phyloP scores from a whole-genome alignment of 345 rosid species.

The Eucalyptus rudis region DNA sequence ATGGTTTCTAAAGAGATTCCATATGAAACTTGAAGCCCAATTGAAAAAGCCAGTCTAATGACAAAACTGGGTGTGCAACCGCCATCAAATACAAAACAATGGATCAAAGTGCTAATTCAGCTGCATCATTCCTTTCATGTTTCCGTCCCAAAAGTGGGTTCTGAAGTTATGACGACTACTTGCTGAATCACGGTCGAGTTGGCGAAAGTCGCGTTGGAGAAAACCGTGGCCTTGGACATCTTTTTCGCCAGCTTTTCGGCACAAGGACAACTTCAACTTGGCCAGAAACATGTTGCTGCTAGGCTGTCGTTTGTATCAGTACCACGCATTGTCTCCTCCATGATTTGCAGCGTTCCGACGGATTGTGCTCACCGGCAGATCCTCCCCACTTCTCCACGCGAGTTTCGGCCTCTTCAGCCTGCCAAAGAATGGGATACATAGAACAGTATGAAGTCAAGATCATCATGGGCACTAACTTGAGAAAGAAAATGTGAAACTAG shows the following conservation, averaged over 20 bases:
- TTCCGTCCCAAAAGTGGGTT: background rate
- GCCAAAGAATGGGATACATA: background rate
- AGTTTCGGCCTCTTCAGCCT: too few relatives aligned
- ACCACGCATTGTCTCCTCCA: background rate
- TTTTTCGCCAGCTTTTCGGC: too few relatives aligned
- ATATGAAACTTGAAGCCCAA: accelerated
- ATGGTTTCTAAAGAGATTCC: background rate
- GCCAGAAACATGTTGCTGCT: background rate
- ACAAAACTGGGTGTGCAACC: background rate
- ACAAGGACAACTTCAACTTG: too few relatives aligned
- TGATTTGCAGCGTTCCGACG: background rate
- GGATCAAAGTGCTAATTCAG: background rate
- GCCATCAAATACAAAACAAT: background rate
- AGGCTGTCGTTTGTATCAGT: background rate
- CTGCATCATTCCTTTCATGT: background rate
- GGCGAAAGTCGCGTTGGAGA: background rate
- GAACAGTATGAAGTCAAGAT: background rate
- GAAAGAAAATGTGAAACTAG: background rate
- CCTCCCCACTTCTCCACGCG: conserved; percentile 85
- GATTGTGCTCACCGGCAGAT: conserved; percentile 4
- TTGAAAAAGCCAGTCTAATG: background rate
- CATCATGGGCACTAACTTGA: background rate
- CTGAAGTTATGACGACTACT: background rate
- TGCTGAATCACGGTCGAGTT: background rate
- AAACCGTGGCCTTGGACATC: background rate